Conservation (phyloP, 257 asterid species). For the Gardenia jasminoides region DNA sequence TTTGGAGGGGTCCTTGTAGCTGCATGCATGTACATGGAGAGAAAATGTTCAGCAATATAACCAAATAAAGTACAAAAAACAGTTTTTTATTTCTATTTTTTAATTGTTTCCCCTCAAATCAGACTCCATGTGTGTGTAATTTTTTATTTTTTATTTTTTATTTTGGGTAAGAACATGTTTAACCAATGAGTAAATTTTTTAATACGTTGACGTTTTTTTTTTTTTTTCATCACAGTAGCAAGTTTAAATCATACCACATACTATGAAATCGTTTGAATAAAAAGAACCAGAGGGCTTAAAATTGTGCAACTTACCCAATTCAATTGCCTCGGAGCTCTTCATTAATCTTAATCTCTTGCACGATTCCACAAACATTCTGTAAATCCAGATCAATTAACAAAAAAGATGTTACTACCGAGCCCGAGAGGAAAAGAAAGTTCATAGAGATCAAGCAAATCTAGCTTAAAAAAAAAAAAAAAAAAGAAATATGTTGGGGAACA, state of each 20-base stretch:
- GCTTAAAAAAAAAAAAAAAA: too few relatives aligned
- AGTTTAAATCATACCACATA: too few relatives aligned
- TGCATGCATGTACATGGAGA: conserved; percentile 5
- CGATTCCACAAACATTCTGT: conserved; percentile 77
- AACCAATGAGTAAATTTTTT: too few relatives aligned
- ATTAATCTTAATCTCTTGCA: conserved; percentile 75
- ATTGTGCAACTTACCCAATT: conserved; percentile 20
- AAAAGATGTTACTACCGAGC: not conserved
- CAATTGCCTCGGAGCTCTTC: conserved; percentile 54
- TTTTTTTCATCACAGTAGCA: too few relatives aligned
- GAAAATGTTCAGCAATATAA: too few relatives aligned
- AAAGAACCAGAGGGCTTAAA: not conserved
- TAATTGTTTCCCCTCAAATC: not conserved
- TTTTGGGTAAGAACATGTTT: not conserved
- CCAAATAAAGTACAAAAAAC: too few relatives aligned
- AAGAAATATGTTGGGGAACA: too few relatives aligned
- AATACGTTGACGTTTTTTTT: too few relatives aligned
- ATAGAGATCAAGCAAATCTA: not conserved
- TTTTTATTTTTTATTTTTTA: not conserved
- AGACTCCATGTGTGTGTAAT: not conserved
- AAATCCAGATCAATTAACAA: not conserved
- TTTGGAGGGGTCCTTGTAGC: conserved; percentile 37
- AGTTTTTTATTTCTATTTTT: too few relatives aligned
- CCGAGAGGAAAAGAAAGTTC: not conserved
- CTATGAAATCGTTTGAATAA: too few relatives aligned